These are phyloP conservation scores for Trichoderma afroharzianum DNA, from an alignment of 2,329 filamentous ascomycete genomes.

Conservation along the genomic window DNA sequence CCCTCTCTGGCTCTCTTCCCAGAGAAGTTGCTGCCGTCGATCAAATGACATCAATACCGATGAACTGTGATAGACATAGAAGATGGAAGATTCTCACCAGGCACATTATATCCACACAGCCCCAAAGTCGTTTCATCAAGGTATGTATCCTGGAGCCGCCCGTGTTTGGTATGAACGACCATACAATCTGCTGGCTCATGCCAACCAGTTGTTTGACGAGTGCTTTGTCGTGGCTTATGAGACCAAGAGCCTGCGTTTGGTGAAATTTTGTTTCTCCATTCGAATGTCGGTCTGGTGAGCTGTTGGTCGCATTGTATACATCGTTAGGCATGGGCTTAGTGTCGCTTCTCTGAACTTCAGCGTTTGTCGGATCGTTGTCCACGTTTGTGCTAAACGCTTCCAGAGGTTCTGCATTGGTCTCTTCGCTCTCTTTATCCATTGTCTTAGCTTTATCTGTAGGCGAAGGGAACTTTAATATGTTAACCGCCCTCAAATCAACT, in stretches of 20 bases:
- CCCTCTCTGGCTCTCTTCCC: not conserved
- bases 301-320: not conserved
- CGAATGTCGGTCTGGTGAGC: not conserved
- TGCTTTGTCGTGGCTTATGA: not conserved
- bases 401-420: not conserved
- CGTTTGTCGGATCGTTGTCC: not conserved
- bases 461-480: not conserved
- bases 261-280: not conserved
- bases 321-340: not conserved
- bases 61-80: not conserved
- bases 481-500: not conserved
- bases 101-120: slow-evolving; percentile 1
- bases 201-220: not conserved
- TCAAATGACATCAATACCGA: not conserved
- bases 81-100: not conserved
- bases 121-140: not conserved
- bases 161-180: not conserved
- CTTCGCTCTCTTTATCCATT: not conserved
- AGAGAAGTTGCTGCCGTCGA: not conserved
- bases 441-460: not conserved
- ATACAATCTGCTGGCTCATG: not conserved
- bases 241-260: not conserved
- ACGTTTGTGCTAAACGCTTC: not conserved
- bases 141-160: not conserved
- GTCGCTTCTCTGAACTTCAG: not conserved